Percentiles rank a stretch among this genome's conserved stretches.
Conservation (phyloP, 306 rosid genomes). For the Sechiopsis laciniata region DNA sequence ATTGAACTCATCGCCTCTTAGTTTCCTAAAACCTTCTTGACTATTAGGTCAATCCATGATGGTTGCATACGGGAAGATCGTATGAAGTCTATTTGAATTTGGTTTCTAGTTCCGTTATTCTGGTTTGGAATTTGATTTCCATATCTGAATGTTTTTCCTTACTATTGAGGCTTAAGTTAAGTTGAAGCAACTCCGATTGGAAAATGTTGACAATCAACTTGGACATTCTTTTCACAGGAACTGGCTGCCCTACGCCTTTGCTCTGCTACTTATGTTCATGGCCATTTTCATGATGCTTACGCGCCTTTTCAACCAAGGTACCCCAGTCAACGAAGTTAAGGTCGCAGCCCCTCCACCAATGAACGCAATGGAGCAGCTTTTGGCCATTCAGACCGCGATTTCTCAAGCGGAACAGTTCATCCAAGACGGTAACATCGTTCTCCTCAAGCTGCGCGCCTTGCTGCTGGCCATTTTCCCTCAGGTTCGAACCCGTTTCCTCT, state of each 20-base stretch:
- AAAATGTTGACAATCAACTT: conserved; percentile 17
- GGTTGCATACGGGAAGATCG: not conserved
- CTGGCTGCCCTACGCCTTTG: conserved; percentile 67
- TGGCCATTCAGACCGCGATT: conserved; percentile 79
- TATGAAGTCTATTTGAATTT: not conserved
- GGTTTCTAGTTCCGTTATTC: not conserved
- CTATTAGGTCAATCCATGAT: no score
- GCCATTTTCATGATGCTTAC: conserved; percentile 69
- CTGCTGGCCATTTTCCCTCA: conserved; percentile 72
- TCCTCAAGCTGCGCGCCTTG: conserved; percentile 77
- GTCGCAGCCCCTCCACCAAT: conserved; percentile 71
- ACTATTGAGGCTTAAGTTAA: conserved; percentile 1
- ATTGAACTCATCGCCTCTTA: no score
- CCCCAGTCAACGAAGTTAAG: conserved; percentile 50
- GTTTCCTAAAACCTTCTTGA: no score
- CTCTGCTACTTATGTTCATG: conserved; percentile 38
- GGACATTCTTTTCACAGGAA: conserved; percentile 44
- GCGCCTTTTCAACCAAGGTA: conserved; percentile 42
- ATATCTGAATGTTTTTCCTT: not conserved
- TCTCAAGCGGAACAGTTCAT: conserved; percentile 67
- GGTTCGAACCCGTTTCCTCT: conserved; percentile 38
- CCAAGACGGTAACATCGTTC: conserved; percentile 69
- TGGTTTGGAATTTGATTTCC: not conserved
- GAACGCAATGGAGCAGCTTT: conserved; percentile 93
- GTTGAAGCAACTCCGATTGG: not conserved